A percentile compares a stretch with the other conserved stretches of the same genome.
Evolutionary conservation across 768 basidiomycete species (phyloP).

Genomic region (Leucosporidium creatinivorum): DNA sequence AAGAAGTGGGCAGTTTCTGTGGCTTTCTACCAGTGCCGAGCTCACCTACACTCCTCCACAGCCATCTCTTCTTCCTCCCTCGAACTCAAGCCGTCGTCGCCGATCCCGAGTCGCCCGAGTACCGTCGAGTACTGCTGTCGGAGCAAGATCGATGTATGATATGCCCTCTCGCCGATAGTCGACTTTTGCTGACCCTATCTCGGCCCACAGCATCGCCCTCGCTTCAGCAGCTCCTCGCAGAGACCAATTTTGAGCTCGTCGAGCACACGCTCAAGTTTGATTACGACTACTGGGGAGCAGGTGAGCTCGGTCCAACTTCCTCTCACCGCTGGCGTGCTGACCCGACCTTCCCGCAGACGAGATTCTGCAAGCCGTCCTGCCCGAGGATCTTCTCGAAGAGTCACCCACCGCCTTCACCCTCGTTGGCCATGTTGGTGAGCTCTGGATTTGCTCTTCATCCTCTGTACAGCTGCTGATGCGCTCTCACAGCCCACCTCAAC

Average conservation of each 20-base stretch:
- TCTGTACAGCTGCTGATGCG: no score
- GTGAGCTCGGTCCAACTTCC: constrained; percentile 43
- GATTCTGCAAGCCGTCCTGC: constrained; percentile 71
- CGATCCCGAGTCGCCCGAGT: constrained; percentile 14
- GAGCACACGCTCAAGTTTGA: constrained; percentile 58
- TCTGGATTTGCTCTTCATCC: background rate
- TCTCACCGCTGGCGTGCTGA: background rate
- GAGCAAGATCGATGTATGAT: no score
- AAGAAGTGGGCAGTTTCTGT: constrained; percentile 17
- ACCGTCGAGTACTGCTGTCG: constrained; percentile 23
- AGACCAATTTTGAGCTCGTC: constrained; percentile 35
- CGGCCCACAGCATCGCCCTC: no score
- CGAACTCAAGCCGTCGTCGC: constrained; percentile 15
- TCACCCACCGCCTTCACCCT: constrained; percentile 80
- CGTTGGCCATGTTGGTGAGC: constrained; percentile 80
- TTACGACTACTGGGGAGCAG: constrained; percentile 84
- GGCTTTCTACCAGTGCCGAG: background rate
- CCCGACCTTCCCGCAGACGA: constrained; percentile 53
- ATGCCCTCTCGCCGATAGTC: no score
- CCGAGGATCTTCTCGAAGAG: constrained; percentile 65
- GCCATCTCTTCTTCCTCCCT: constrained; percentile 25
- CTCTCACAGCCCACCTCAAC: constrained; percentile 71
- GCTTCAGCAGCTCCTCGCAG: no score
- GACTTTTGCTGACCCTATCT: no score
- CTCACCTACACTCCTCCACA: background rate